Base-by-base conservation (phyloP, 306 rosid genomes). In the Trichosanthes cucumerina region DNA sequence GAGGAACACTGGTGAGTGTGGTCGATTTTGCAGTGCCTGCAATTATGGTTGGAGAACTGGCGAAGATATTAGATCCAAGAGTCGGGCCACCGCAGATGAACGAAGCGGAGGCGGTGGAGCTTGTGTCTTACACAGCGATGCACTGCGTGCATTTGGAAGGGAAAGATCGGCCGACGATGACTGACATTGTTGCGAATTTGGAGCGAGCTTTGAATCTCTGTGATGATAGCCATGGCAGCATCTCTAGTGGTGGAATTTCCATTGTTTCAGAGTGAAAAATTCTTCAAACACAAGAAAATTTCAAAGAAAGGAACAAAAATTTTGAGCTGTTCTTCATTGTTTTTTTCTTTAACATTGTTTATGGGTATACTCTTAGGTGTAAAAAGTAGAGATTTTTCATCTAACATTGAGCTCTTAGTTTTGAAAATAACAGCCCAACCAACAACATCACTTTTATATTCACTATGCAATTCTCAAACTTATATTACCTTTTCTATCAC, bases 101-200 rank as follows among this genome's bases (percentile, higher is more conserved):
- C 52, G 98, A 90, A 75, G 78, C 83, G 0, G 98, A 94, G 80
- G 96, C 97, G 5, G 94, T 94, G 78, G 98, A 94, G 82, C 78
- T 94, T 26, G 84, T 94, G 83, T 95, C 89, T 0, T 87, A 92
- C 60, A 89, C 89, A 4, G 98, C 98, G 9, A 54, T 94, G 81
- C 94, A 81, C 75, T 92, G 98, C 64, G 98, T 94, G 75, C 86
- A 87, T 83, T 84, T 90, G 93, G 98, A 92, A 86, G 98, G 98
- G 81, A 92, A 89, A 80, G 98, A 92, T 50, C 89, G 98, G 76
- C 98, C 97, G 54, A 88, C 93, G 3, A 94, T 94, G 88, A 85
- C 90, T 3, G 98, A 94, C 84, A 89, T 94, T 88, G 98, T 90
- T 2, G 78, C 86, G 19, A 92, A 90, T 88, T 88, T 94, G 88